Percentiles rank a stretch among this genome's conserved stretches.
Conservation (phyloP, 192 early-diverging fungal species). For the Coemansia sp. region DNA sequence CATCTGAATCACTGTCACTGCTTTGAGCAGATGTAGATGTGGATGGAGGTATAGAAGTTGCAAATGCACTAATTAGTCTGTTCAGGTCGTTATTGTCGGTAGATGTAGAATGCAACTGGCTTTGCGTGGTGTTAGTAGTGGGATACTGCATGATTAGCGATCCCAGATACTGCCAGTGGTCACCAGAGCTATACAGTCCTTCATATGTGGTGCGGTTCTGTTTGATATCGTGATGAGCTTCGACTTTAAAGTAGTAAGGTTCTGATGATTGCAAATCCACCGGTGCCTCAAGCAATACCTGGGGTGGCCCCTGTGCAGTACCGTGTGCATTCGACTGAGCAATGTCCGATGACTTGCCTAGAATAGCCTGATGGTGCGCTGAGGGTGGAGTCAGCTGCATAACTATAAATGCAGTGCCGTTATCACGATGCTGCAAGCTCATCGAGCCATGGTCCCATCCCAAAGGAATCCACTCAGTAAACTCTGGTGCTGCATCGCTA, state of each 20-base stretch:
- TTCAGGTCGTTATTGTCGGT: neutral
- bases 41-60: neutral
- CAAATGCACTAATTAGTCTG: neutral
- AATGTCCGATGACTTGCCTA: constrained; percentile 20
- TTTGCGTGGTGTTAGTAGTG: neutral
- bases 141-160: constrained; percentile 46
- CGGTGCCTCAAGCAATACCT: constrained; percentile 21
- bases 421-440: constrained; percentile 27
- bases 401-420: constrained; percentile 13
- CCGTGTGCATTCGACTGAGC: constrained; percentile 14
- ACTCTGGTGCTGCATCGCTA: constrained; percentile 33
- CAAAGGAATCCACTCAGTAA: constrained; percentile 37
- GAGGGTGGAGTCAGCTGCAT: constrained; percentile 43
- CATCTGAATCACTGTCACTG: neutral
- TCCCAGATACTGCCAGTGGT: constrained; percentile 43
- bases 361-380: constrained; percentile 10
- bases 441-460: constrained; percentile 43
- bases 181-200: constrained; percentile 32
- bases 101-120: no score
- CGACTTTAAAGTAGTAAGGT: constrained; percentile 45
- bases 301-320: constrained; percentile 22
- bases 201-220: constrained; percentile 48
- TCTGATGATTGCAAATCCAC: constrained; percentile 16
- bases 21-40: no score
- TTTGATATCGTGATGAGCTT: constrained; percentile 40